phyloP scores from a whole-genome alignment of 73 alveolate species.

The Symbiodinium pilosum region DNA sequence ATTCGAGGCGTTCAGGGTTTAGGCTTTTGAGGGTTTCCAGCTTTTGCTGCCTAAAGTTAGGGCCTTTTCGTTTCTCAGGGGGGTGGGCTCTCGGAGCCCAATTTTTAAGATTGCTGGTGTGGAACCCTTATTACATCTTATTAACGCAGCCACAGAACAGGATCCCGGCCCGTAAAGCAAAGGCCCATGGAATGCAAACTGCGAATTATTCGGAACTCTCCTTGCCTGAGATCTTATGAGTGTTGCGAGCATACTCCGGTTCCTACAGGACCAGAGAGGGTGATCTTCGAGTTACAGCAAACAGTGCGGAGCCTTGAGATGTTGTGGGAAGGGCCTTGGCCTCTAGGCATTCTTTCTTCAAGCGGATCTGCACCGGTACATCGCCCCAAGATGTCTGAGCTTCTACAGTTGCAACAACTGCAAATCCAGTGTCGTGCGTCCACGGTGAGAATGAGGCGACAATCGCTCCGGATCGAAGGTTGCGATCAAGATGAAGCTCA shows the following conservation, averaged over 20 bases:
- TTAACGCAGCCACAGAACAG: neutral
- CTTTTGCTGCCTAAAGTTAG: too few species aligned
- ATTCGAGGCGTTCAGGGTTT: too few species aligned
- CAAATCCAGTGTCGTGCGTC: neutral
- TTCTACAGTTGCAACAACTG: neutral
- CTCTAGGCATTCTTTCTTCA: neutral
- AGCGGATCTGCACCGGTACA: conserved; percentile 18
- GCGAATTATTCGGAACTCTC: neutral
- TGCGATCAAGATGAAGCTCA: conserved; percentile 13
- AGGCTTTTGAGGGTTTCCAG: too few species aligned
- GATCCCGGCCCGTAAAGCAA: neutral
- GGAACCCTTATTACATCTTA: neutral
- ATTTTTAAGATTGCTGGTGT: neutral
- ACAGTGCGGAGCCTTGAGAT: neutral
- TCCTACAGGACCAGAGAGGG: neutral
- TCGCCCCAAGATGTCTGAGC: conserved; percentile 16
- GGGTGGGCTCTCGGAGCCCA: neutral
- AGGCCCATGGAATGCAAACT: neutral
- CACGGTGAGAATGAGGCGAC: conserved; percentile 10
- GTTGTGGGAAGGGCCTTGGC: neutral
- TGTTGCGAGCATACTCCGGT: neutral
- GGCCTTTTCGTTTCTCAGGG: neutral
- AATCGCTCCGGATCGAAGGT: conserved; percentile 2
- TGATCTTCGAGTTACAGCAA: neutral
- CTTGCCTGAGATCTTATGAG: neutral